Evolutionary conservation across 2,329 filamentous ascomycete species (phyloP).

Genomic region (Aspergillus costaricaensis): DNA sequence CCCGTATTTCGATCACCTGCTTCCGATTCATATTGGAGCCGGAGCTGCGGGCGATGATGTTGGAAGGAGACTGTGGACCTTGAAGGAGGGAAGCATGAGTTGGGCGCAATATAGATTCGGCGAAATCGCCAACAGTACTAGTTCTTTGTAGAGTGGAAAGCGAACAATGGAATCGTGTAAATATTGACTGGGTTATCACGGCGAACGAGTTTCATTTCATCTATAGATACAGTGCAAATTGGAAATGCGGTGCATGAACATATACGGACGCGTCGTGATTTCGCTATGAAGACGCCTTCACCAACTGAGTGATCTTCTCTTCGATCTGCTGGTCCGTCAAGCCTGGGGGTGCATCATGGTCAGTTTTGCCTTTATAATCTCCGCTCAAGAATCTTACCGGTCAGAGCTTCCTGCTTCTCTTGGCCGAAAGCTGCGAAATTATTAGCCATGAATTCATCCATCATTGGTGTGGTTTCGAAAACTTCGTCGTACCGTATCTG

Average conservation of each 20-base stretch:
- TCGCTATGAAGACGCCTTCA: conserved; percentile 52
- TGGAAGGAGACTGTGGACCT: conserved; percentile 51
- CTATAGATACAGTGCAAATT: conserved; percentile 41
- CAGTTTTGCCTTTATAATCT: neutral
- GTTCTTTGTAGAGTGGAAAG: conserved; percentile 23
- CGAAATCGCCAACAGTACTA: conserved; percentile 29
- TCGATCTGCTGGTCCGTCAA: conserved; percentile 72
- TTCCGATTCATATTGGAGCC: conserved; percentile 61
- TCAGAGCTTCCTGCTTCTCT: conserved; percentile 66
- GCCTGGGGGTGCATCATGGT: conserved; percentile 44
- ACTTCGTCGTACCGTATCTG: conserved; percentile 72
- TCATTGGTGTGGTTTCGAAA: no score
- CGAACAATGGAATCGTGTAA: neutral
- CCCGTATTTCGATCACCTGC: conserved; percentile 64
- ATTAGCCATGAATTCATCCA: conserved; percentile 17
- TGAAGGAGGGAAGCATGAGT: conserved; percentile 54
- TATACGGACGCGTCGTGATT: conserved; percentile 21
- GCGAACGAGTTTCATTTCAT: conserved; percentile 34
- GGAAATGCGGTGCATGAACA: conserved; percentile 29
- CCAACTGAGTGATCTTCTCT: conserved; percentile 64
- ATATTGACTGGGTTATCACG: conserved; percentile 12
- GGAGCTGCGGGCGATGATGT: conserved; percentile 56
- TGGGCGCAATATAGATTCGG: conserved; percentile 60
- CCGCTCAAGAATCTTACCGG: conserved; percentile 48
- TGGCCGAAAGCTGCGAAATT: conserved; percentile 60